phyloP scores from a whole-genome alignment of 129 eudicot species.

The Flaveria brownii region DNA sequence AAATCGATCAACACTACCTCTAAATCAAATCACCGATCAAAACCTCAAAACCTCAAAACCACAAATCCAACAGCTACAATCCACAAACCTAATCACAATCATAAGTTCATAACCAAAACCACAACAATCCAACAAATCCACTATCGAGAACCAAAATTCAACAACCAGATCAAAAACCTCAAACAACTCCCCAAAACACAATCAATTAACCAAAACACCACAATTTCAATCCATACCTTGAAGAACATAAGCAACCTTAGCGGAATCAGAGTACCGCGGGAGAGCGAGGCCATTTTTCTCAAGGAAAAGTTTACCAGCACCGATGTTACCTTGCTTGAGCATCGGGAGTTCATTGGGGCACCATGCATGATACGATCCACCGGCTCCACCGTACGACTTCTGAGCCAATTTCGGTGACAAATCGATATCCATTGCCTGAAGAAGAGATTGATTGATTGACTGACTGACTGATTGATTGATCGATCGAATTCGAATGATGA shows the following conservation, averaged over 20 bases:
- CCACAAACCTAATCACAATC: conserved; percentile 26
- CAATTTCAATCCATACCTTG: conserved; percentile 49
- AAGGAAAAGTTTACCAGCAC: conserved; percentile 71
- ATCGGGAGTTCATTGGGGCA: conserved; percentile 69
- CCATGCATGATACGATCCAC: conserved; percentile 77
- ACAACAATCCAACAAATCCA: background rate
- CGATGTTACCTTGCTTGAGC: conserved; percentile 70
- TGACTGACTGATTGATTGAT: background rate
- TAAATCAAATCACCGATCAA: background rate
- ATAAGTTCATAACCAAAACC: background rate
- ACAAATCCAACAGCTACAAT: background rate
- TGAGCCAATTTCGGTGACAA: conserved; percentile 58
- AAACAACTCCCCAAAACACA: background rate
- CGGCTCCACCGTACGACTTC: conserved; percentile 59
- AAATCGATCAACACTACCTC: conserved; percentile 19
- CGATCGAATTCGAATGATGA: too few species aligned
- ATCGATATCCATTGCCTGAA: conserved; percentile 57
- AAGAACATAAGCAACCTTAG: conserved; percentile 84
- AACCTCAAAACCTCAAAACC: background rate
- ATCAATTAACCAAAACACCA: background rate
- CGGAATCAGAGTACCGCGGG: conserved; percentile 74
- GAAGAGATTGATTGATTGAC: background rate
- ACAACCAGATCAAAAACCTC: background rate
- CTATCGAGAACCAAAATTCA: background rate
- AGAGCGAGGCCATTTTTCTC: conserved; percentile 67